phyloP scores from a whole-genome alignment of 2,329 filamentous ascomycete genomes.

The Helicocarpus griseus region DNA sequence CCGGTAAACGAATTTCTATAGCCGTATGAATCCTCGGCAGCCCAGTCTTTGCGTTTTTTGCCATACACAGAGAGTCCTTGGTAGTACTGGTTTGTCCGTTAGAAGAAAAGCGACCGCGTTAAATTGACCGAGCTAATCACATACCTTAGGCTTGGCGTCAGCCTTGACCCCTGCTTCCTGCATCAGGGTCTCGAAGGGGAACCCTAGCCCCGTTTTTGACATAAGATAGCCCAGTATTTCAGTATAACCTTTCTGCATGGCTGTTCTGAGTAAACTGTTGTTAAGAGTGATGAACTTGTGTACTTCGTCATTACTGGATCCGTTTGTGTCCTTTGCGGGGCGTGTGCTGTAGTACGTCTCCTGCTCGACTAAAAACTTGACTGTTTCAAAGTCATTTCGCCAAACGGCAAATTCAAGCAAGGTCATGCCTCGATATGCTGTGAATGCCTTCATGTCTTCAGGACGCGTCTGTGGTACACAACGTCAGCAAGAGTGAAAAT shows the following conservation, averaged over 20 bases:
- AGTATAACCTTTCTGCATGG: constrained; percentile 38
- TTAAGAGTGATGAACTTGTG: constrained; percentile 16
- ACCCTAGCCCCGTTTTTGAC: constrained; percentile 50
- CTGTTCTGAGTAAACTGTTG: constrained; percentile 22
- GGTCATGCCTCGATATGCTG: background rate
- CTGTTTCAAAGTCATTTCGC: constrained; percentile 41
- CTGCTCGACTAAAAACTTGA: constrained; percentile 48
- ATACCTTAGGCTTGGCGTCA: constrained; percentile 38
- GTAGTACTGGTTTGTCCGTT: constrained; percentile 48
- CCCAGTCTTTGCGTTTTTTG: constrained; percentile 63
- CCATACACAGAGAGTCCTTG: constrained; percentile 66
- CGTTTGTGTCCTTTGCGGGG: constrained; percentile 18
- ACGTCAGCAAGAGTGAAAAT: background rate
- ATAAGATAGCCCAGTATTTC: constrained; percentile 49
- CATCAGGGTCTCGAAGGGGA: constrained; percentile 58
- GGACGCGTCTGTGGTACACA: background rate
- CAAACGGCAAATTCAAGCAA: constrained; percentile 36
- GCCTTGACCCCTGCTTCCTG: constrained; percentile 54
- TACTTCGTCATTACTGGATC: background rate
- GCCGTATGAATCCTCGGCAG: constrained; percentile 41
- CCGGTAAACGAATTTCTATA: background rate
- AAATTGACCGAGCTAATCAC: constrained; percentile 5
- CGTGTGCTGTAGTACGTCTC: constrained; percentile 33
- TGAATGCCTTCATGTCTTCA: background rate
- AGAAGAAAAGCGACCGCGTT: background rate